These are phyloP conservation scores for Chionographis japonica DNA, from an alignment of 106 monocot species.

Conservation along the genomic window DNA sequence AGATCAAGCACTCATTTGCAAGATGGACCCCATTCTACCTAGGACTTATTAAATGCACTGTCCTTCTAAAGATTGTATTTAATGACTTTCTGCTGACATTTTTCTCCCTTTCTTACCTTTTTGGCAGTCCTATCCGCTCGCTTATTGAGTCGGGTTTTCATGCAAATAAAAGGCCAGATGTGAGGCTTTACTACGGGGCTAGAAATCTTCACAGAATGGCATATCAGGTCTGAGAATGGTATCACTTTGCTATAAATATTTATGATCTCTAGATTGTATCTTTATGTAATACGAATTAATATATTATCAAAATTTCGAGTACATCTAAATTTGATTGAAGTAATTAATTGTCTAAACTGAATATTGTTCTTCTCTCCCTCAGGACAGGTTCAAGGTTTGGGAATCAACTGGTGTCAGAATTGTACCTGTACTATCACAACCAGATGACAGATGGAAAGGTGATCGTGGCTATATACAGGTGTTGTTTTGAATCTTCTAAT, in stretches of 20 bases:
- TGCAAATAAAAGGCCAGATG: conserved; percentile 62
- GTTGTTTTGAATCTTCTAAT: background rate
- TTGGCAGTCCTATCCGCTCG: conserved; percentile 79
- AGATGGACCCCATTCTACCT: too few species aligned
- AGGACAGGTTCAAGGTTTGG: conserved; percentile 90
- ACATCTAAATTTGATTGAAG: background rate
- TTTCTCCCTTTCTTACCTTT: conserved; percentile 8
- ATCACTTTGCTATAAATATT: background rate
- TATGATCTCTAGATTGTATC: too few species aligned
- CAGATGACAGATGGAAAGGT: conserved; percentile 83
- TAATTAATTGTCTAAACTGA: background rate
- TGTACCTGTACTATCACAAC: conserved; percentile 83
- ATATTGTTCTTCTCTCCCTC: conserved; percentile 3
- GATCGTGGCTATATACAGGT: conserved; percentile 92
- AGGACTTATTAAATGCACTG: too few species aligned
- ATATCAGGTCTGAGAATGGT: conserved; percentile 57
- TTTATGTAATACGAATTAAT: background rate
- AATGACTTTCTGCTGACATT: background rate
- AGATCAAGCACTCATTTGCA: too few species aligned
- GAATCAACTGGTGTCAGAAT: conserved; percentile 71
- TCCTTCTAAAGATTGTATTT: background rate
- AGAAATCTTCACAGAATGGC: conserved; percentile 91
- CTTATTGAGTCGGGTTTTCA: conserved; percentile 79
- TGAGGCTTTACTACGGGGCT: conserved; percentile 85
- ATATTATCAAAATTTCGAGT: background rate